These are phyloP conservation scores for Pseudogymnoascus sp. DNA, from an alignment of 2,329 filamentous ascomycete genomes.

Conservation along the genomic window DNA sequence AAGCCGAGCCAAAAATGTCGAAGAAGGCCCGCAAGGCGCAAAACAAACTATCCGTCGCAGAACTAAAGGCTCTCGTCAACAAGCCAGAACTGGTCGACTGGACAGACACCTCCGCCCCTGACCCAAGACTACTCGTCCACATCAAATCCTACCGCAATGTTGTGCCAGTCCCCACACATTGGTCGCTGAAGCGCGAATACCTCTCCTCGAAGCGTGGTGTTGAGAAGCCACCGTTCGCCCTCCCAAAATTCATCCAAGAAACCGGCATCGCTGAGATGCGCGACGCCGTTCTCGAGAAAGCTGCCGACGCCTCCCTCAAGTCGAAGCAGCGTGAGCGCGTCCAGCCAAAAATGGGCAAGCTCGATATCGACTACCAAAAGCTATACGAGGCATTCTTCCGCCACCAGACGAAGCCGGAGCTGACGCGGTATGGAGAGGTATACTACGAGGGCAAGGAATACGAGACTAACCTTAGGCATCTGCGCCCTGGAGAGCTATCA, in stretches of 20 bases:
- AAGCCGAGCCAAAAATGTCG: slow-evolving; percentile 65
- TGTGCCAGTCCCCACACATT: slow-evolving; percentile 87
- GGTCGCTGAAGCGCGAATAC: slow-evolving; percentile 95
- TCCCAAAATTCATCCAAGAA: slow-evolving; percentile 95
- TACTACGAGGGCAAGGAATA: slow-evolving; percentile 99
- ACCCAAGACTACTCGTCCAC: slow-evolving; percentile 81
- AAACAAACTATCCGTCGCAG: slow-evolving; percentile 87
- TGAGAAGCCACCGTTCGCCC: slow-evolving; percentile 85
- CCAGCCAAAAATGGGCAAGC: slow-evolving; percentile 88
- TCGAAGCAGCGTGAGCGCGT: slow-evolving; percentile 94
- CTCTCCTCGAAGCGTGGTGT: slow-evolving; percentile 94
- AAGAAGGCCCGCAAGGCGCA: slow-evolving; percentile 92
- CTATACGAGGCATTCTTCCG: slow-evolving; percentile 98
- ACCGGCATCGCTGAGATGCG: slow-evolving; percentile 98
- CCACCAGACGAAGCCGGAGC: slow-evolving; percentile 89
- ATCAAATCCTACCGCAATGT: slow-evolving; percentile 95
- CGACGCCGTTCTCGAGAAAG: slow-evolving; percentile 91
- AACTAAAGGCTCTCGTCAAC: slow-evolving; percentile 83
- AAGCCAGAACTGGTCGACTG: slow-evolving; percentile 95
- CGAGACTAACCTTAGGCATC: slow-evolving; percentile 86
- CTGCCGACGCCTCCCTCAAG: slow-evolving; percentile 83
- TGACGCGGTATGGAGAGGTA: slow-evolving; percentile 95
- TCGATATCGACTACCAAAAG: slow-evolving; percentile 98
- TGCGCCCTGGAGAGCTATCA: slow-evolving; percentile 82
- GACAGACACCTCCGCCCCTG: slow-evolving; percentile 88